Conservation (phyloP, 1,284 basidiomycete species). For the Trametes sp. region DNA sequence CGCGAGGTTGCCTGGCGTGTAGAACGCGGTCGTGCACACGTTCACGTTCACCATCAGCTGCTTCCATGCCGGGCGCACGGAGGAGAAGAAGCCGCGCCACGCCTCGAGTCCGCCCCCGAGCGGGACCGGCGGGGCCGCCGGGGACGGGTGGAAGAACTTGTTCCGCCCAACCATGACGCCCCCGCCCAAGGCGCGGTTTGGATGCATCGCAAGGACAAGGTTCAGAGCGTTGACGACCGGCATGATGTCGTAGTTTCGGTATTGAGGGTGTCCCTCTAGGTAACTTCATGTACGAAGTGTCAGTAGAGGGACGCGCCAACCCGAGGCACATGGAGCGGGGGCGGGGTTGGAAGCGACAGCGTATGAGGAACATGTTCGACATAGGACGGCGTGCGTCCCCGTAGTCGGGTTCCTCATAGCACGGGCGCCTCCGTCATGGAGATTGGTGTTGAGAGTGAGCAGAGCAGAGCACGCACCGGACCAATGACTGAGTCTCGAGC, state of each 20-base stretch:
- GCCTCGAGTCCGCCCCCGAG: slow-evolving; percentile 74
- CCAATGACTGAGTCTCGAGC: slow-evolving; percentile 64
- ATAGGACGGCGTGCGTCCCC: neutral
- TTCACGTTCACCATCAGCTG: slow-evolving; percentile 85
- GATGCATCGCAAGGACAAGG: slow-evolving; percentile 68
- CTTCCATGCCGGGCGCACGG: slow-evolving; percentile 73
- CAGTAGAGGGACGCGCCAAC: slow-evolving; percentile 25
- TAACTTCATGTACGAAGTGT: slow-evolving; percentile 51
- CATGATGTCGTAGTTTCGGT: slow-evolving; percentile 67
- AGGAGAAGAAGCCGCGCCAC: slow-evolving; percentile 78
- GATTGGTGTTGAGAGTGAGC: slow-evolving; percentile 1
- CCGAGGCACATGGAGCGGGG: slow-evolving; percentile 10
- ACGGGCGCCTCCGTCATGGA: slow-evolving; percentile 25
- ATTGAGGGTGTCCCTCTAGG: slow-evolving; percentile 64
- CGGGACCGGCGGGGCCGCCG: slow-evolving; percentile 46
- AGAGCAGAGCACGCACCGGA: slow-evolving; percentile 50
- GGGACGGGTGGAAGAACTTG: slow-evolving; percentile 73
- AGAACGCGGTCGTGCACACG: slow-evolving; percentile 80
- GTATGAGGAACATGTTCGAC: neutral
- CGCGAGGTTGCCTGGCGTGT: slow-evolving; percentile 67
- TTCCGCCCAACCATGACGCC: slow-evolving; percentile 80
- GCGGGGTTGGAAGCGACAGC: neutral
- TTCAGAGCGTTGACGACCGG: slow-evolving; percentile 79
- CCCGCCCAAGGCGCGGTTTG: slow-evolving; percentile 61
- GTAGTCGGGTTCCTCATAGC: slow-evolving; percentile 30